Evolutionary conservation across 495 filamentous ascomycete species (phyloP), one percentile per base, ranked within the genome.

Genomic region (Daldinia vernicosa): DNA sequence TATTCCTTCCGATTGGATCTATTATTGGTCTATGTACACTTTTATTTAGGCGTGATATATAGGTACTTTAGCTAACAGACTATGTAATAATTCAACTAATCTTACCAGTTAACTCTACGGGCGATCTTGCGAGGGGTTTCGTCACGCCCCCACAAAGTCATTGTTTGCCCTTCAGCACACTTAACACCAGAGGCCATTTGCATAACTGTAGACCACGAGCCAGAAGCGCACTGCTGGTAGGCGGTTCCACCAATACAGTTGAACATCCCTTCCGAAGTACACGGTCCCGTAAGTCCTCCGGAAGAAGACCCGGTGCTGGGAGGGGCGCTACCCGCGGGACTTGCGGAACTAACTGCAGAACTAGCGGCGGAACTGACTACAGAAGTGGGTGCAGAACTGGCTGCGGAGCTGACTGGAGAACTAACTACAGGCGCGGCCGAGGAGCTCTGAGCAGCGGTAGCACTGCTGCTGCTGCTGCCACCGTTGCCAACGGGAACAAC

Each of bases 171-270:
- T 3, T 26, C 39, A 0, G 55, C 45, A 30, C 77, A 78, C 57
- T 71, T 73, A 30, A 72, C 74, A 0, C 55, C 62, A 2, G 75
- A 43, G 0, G 76, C 54, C 72, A 79, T 74, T 3, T 63, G 50
- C 67, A 60, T 59, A 9, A 78, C 64, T 0, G 14, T 6, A 1
- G 76, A 66, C 77, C 77, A 79, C 9, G 60, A 28, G 0, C 76
- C 76, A 3, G 50, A 66, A 11, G 76, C 76, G 27, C 77, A 79
- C 39, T 79, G 77, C 39, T 79, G 76, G 37, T 66, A 79, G 14
- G 47, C 37, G 1, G 60, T 74, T 4, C 76, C 76, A 24, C 51
- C 69, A 24, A 87, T 80, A 35, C 77, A 79, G 65, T 76, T 77
- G 60, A 78, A 79, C 53, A 71, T 67, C 15, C 77, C 77, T 50